Conservation (phyloP, 78 protist species). For the Trichosphaerium sp. region DNA sequence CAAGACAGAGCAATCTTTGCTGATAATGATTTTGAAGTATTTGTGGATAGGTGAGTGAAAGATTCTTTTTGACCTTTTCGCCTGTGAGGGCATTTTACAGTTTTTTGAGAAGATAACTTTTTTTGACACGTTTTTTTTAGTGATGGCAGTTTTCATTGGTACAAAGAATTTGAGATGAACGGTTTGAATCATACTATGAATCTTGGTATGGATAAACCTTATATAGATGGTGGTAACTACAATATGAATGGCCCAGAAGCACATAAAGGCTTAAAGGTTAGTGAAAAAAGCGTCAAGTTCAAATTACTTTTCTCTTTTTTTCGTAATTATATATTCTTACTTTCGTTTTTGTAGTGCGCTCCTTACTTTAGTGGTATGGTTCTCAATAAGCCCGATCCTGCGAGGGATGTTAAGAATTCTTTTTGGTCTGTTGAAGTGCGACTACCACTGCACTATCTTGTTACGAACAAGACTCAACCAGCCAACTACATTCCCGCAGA, state of each 20-base stretch:
- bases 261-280: no score
- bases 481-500: neutral
- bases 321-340: no score
- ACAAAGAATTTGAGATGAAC: constrained; percentile 54
- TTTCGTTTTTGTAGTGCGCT: neutral
- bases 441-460: constrained; percentile 1
- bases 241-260: no score
- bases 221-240: constrained; percentile 6
- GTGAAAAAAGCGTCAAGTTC: no score
- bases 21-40: constrained; percentile 51
- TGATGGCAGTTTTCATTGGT: constrained; percentile 22
- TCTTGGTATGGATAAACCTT: constrained; percentile 14
- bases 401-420: neutral
- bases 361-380: constrained; percentile 4
- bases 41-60: constrained; percentile 19
- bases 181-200: constrained; percentile 14
- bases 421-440: constrained; percentile 18
- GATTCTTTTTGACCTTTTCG: no score
- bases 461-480: constrained; percentile 6
- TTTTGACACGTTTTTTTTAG: no score
- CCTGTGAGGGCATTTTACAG: no score
- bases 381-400: neutral
- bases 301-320: no score
- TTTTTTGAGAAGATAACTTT: no score
- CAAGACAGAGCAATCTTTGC: constrained; percentile 7